Conservation (phyloP, 352 stramenopile species). For the Pythium utonaiense region DNA sequence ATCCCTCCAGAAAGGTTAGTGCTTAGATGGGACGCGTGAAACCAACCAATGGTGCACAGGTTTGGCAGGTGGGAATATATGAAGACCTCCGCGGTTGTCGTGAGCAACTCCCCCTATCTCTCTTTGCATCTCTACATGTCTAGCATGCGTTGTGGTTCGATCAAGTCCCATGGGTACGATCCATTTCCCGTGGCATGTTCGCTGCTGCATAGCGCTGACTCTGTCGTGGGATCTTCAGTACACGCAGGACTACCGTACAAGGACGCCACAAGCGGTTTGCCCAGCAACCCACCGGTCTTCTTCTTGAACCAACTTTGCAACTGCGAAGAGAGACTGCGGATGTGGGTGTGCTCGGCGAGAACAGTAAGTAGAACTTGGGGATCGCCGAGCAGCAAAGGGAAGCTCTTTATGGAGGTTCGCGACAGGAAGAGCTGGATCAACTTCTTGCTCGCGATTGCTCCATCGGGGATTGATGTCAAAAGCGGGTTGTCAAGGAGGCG, state of each 20-base stretch:
- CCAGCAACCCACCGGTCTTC: background rate
- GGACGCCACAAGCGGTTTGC: background rate
- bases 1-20: background rate
- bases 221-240: background rate
- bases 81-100: no score
- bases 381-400: constrained; percentile 6
- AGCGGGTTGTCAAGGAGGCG: constrained; percentile 15
- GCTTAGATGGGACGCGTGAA: background rate
- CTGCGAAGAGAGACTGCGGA: background rate
- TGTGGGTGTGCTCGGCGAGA: constrained; percentile 9
- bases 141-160: constrained; percentile 10
- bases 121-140: constrained; percentile 8
- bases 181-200: constrained; percentile 6
- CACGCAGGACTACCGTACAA: constrained; percentile 6
- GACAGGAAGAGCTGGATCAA: constrained; percentile 8
- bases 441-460: background rate
- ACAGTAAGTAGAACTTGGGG: background rate
- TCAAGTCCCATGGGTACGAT: constrained; percentile 12
- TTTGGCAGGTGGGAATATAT: background rate
- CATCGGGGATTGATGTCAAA: background rate
- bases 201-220: background rate
- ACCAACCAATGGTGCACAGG: background rate
- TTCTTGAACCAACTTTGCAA: constrained; percentile 7
- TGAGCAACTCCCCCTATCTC: no score
- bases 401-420: background rate